phyloP scores from a whole-genome alignment of 441 rosid genomes.

The Omphalea diandra region DNA sequence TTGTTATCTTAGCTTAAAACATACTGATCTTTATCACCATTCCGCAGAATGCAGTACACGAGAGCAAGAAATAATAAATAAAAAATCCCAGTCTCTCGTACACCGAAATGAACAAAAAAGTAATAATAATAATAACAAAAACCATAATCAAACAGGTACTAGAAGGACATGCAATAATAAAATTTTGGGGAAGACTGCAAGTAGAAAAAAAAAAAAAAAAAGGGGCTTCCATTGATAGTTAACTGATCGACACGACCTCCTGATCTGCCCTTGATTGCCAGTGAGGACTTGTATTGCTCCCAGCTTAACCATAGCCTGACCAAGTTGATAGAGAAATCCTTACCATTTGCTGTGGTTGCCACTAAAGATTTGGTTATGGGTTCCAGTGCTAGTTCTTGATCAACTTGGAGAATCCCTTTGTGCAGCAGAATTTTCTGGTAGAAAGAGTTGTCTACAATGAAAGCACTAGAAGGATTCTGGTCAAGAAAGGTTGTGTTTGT shows the following conservation, averaged over 20 bases:
- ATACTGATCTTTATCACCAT: too few relatives aligned
- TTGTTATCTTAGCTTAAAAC: neutral
- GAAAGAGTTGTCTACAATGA: constrained; percentile 45
- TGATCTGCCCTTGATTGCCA: constrained; percentile 39
- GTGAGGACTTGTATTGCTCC: constrained; percentile 35
- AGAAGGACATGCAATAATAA: neutral
- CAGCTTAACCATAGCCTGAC: constrained; percentile 55
- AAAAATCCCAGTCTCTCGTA: neutral
- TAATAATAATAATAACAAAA: too few relatives aligned
- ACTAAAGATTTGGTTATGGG: constrained; percentile 30
- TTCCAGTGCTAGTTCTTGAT: constrained; percentile 44
- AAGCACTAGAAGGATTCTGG: constrained; percentile 40
- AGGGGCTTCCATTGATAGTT: constrained; percentile 14
- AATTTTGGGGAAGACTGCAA: neutral
- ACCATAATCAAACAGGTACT: neutral
- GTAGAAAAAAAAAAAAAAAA: neutral
- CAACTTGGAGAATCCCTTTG: constrained; percentile 52
- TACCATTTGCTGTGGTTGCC: constrained; percentile 22
- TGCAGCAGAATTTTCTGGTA: constrained; percentile 36
- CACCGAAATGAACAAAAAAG: neutral
- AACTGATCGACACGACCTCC: constrained; percentile 44
- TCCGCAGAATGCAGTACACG: neutral
- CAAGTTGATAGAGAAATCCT: constrained; percentile 41
- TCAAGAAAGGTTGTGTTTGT: constrained; percentile 37
- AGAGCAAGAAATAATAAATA: neutral